Conservation (phyloP, 2,329 filamentous ascomycete genomes). For the Colletotrichum graminicola region DNA sequence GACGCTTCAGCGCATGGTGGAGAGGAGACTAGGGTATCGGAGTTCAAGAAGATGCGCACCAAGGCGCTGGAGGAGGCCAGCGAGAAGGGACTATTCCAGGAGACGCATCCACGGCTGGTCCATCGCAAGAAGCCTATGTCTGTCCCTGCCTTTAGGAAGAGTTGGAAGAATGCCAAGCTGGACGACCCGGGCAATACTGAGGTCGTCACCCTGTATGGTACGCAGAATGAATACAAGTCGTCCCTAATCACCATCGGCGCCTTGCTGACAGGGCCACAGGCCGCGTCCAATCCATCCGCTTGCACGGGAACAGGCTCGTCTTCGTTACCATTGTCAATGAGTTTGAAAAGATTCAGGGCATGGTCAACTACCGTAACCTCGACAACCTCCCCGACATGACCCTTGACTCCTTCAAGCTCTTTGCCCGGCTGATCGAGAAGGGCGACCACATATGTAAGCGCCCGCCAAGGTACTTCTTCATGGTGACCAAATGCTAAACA, state of each 20-base stretch:
- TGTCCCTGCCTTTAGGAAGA: constrained; percentile 39
- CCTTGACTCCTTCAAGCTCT: constrained; percentile 65
- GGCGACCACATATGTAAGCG: constrained; percentile 86
- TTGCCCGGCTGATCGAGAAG: constrained; percentile 76
- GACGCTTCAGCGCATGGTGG: neutral
- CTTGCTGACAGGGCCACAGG: constrained; percentile 59
- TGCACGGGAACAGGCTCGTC: constrained; percentile 80
- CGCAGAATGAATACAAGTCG: constrained; percentile 37
- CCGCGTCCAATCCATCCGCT: constrained; percentile 79
- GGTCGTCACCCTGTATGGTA: constrained; percentile 47
- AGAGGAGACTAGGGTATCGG: constrained; percentile 19
- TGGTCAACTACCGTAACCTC: constrained; percentile 74
- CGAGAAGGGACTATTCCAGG: constrained; percentile 28
- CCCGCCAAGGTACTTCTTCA: constrained; percentile 20
- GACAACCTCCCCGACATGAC: constrained; percentile 50
- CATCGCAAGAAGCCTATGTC: constrained; percentile 35
- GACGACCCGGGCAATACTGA: constrained; percentile 12
- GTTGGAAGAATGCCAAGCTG: constrained; percentile 16
- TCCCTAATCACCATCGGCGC: constrained; percentile 20
- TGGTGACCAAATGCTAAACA: constrained; percentile 9
- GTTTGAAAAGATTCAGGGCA: constrained; percentile 78
- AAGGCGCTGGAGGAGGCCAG: constrained; percentile 28
- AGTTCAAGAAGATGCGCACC: constrained; percentile 38
- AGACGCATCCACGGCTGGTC: constrained; percentile 41
- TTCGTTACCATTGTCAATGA: constrained; percentile 87